Conservation (phyloP, 2,329 filamentous ascomycete genomes). For the Hypocrella siamensis region DNA sequence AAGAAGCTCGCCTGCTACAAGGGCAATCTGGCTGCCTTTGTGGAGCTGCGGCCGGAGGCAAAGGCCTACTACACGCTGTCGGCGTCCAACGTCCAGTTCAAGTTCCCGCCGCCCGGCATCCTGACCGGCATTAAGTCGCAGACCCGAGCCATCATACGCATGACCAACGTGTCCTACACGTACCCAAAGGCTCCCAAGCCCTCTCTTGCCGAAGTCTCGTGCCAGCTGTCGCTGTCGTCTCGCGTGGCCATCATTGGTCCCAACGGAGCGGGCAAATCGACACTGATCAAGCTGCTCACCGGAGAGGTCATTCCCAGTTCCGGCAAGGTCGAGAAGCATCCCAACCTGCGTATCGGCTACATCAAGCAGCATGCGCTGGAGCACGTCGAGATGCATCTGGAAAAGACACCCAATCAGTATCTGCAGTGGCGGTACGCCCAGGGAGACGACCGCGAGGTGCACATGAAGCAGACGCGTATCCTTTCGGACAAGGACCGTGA, state of each 20-base stretch:
- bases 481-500: constrained; percentile 70
- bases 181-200: constrained; percentile 84
- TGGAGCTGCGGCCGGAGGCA: constrained; percentile 78
- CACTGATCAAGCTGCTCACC: constrained; percentile 91
- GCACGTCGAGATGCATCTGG: constrained; percentile 98
- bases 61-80: constrained; percentile 98
- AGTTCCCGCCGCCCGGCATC: constrained; percentile 92
- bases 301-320: constrained; percentile 73
- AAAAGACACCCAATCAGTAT: constrained; percentile 98
- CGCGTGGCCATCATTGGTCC: constrained; percentile 92
- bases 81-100: constrained; percentile 80
- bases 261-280: constrained; percentile 97
- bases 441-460: constrained; percentile 89
- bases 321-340: constrained; percentile 93
- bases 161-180: constrained; percentile 82
- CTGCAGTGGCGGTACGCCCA: constrained; percentile 97
- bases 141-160: constrained; percentile 87
- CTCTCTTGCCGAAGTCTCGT: constrained; percentile 76
- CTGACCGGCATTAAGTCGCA: constrained; percentile 87
- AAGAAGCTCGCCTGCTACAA: constrained; percentile 88
- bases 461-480: constrained; percentile 92
- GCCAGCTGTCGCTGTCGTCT: constrained; percentile 74
- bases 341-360: constrained; percentile 95
- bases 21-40: constrained; percentile 71
- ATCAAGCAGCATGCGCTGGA: constrained; percentile 99